Evolutionary conservation across 1,284 basidiomycete species (phyloP), one percentile per base, ranked within the genome.

Genomic region (Ustilago sp.): DNA sequence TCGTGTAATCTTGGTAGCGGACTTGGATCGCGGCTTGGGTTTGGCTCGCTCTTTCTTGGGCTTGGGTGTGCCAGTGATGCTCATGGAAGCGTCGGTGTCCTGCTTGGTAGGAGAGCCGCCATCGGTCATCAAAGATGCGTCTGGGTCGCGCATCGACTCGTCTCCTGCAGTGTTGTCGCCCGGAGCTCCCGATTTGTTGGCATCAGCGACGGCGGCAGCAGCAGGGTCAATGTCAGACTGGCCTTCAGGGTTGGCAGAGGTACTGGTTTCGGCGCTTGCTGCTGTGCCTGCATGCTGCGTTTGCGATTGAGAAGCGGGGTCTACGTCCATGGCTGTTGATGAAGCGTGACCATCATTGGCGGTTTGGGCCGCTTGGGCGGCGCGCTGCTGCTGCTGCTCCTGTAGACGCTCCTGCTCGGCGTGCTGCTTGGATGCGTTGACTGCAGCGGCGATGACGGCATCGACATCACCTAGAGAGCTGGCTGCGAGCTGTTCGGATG

Each of bases 1-100:
- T 36, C 81, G 80, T 36, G 75, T 82, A 66, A 82, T 83, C 64
- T 83, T 83, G 61, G 71, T 77, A 19, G 67, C 70, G 3, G 77
- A 73, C 50, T 76, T 79, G 69, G 74, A 73, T 41, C 77, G 77
- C 28, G 75, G 75, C 28, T 73, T 75, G 41, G 77, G 74, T 51
- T 74, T 80, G 60, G 79, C 79, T 17, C 79, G 74, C 54, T 79
- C 74, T 60, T 74, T 78, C 41, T 77, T 77, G 50, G 68, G 63
- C 35, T 70, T 74, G 38, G 69, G 74, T 12, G 69, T 72, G 12
- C 56, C 51, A 19, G 63, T 63, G 56, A 68, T 35, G 48, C 47
- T 68, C 61, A 67, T 52, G 23, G 68, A 68, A 8, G 45, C 55
- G 36, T 64, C 61, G 39, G 53, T 55, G 13, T 66, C 56, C 17